These are phyloP conservation scores for Capsicum baccatum DNA, from an alignment of 257 asterid genomes.

Conservation along the genomic window DNA sequence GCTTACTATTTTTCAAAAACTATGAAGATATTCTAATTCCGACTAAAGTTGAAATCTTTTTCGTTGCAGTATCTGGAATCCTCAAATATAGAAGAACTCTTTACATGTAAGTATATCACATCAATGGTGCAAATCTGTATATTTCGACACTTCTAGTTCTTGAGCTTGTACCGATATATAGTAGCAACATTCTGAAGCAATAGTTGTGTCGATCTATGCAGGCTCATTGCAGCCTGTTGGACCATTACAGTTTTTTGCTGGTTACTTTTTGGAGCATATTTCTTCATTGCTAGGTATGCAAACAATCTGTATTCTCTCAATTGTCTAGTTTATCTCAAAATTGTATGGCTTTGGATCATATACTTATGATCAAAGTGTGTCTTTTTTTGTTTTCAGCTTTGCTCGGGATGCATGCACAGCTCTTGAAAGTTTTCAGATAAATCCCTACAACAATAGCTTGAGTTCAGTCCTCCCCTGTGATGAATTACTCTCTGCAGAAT, in stretches of 20 bases:
- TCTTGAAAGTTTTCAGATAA: constrained; percentile 62
- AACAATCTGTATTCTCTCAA: not conserved
- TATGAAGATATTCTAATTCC: not conserved
- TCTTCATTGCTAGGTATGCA: constrained; percentile 57
- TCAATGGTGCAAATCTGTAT: not conserved
- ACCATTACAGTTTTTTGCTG: constrained; percentile 61
- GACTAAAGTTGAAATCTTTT: not conserved
- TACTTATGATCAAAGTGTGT: not conserved
- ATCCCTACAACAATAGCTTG: constrained; percentile 84
- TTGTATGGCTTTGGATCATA: not conserved
- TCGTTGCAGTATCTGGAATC: constrained; percentile 49
- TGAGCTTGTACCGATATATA: not conserved
- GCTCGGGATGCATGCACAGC: constrained; percentile 82
- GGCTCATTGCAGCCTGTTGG: constrained; percentile 68
- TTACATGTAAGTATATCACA: constrained; percentile 40
- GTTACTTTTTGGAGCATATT: constrained; percentile 71
- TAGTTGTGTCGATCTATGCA: constrained; percentile 36
- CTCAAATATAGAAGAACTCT: constrained; percentile 39
- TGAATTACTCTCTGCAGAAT: constrained; percentile 62
- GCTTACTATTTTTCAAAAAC: too few species aligned
- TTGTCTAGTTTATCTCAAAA: not conserved
- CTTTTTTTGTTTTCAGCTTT: constrained; percentile 50
- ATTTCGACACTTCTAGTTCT: too few species aligned
- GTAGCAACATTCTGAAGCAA: not conserved
- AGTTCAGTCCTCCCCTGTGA: constrained; percentile 85